These are phyloP conservation scores for Rhodotorula sp. DNA, from an alignment of 1,284 basidiomycete genomes.

Conservation along the genomic window DNA sequence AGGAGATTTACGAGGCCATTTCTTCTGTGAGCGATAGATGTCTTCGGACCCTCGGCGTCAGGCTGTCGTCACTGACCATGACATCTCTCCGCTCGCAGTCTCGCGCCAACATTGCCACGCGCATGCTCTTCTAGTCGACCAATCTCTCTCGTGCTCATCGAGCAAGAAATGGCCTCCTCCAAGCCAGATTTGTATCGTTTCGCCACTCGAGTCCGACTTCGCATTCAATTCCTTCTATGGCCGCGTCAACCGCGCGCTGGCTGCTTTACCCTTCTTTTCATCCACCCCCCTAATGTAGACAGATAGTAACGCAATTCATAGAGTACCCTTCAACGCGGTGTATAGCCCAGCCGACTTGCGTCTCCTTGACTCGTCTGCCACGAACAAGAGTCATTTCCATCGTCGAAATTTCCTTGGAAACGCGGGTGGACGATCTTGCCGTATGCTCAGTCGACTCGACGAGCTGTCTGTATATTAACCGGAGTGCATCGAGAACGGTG, in stretches of 20 bases:
- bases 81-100: slow-evolving; percentile 9
- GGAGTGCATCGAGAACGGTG: too few relatives aligned
- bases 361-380: not conserved
- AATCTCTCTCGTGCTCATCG: not conserved
- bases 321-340: not conserved
- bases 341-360: not conserved
- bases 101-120: slow-evolving; percentile 79
- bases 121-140: slow-evolving; percentile 58
- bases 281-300: not conserved
- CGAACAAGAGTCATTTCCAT: not conserved
- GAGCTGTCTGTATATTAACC: too few relatives aligned
- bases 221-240: not conserved
- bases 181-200: too few relatives aligned
- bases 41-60: not conserved
- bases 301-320: not conserved
- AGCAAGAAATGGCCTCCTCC: too few relatives aligned
- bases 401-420: too few relatives aligned
- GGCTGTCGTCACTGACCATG: not conserved
- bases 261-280: too few relatives aligned
- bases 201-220: not conserved
- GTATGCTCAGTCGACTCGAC: too few relatives aligned
- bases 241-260: slow-evolving; percentile 9
- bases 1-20: slow-evolving; percentile 77
- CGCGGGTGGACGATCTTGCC: not conserved
- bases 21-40: slow-evolving; percentile 13